Evolutionary conservation across 2,329 filamentous ascomycete species (phyloP), one percentile per base, ranked within the genome.

Genomic region (Colletotrichum tanaceti): DNA sequence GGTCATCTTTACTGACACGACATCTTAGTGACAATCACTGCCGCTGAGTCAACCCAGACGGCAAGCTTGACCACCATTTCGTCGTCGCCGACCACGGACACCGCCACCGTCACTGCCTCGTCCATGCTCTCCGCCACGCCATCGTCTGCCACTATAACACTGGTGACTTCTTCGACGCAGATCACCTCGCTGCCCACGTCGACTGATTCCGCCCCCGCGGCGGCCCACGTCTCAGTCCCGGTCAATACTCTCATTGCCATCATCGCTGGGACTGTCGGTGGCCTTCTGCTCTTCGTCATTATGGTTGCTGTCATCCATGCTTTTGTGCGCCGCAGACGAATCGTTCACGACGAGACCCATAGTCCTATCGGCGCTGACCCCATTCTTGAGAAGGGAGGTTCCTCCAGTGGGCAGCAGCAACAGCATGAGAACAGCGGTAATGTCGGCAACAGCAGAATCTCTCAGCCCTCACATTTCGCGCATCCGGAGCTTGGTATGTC

Each of bases 291-390:
- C 11, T 9, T 52, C 20, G 32, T 50, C 11, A 28, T 60, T 3
- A 5, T 32, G 20, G 41, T 60, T 35, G 32, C 43, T 16, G 44
- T 60, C 22, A 22, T 50, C 20, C 46, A 32, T 10, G 58, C 58
- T 41, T 60, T 52, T 7, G 16, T 52, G 16, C 58, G 58, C 22
- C 58, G 58, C 41, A 52, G 22, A 60, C 35, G 28, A 18, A 46
- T 46, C 16, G 41, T 50, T 10, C 22, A 32, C 20, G 35, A 60
- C 14, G 52, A 52, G 35, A 43, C 46, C n/a, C 44, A n/a, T 20
- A 39, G 20, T 28, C 9, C 16, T 24, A 41, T 11, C 43, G 28
- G n/a, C n/a, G 43, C 14, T 22, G 32, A 13, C n/a, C 38, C 5
- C 57, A 39, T 20, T 39, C 20, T 47, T n/a, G 32, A 59, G 44